A percentile compares a stretch with the other conserved stretches of the same genome.
Conservation (phyloP, 2,329 filamentous ascomycete genomes). For the Paramyrothecium roridum region DNA sequence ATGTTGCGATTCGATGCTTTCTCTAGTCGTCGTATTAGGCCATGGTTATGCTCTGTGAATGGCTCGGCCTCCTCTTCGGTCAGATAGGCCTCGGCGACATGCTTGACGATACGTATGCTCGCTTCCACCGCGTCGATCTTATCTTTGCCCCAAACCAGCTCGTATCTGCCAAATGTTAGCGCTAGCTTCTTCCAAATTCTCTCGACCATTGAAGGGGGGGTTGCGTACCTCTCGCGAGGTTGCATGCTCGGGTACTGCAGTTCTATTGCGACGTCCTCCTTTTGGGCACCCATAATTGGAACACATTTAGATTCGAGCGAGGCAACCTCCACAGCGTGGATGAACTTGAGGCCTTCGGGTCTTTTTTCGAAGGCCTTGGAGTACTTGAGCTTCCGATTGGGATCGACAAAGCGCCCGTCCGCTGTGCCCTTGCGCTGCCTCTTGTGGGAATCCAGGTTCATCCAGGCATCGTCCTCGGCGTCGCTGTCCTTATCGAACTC, state of each 20-base stretch:
- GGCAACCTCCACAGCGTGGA: conserved; percentile 58
- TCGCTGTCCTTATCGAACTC: conserved; percentile 50
- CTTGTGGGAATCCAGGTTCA: conserved; percentile 45
- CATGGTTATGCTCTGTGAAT: conserved; percentile 69
- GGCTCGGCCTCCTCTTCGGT: conserved; percentile 63
- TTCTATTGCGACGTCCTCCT: conserved; percentile 58
- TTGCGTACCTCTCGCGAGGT: conserved; percentile 58
- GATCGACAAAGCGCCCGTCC: conserved; percentile 39
- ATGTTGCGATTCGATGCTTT: conserved; percentile 68
- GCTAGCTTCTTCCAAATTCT: background rate
- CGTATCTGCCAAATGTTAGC: conserved; percentile 31
- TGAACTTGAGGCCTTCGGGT: conserved; percentile 41
- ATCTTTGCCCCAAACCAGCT: conserved; percentile 75
- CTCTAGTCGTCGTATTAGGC: conserved; percentile 74
- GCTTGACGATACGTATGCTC: conserved; percentile 66
- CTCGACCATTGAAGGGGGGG: background rate
- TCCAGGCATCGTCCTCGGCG: conserved; percentile 51
- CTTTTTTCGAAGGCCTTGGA: conserved; percentile 41
- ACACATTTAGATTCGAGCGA: conserved; percentile 48
- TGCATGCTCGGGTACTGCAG: conserved; percentile 82
- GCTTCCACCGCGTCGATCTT: conserved; percentile 74
- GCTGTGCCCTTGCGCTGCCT: conserved; percentile 39
- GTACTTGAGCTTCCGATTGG: conserved; percentile 44
- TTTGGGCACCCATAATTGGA: conserved; percentile 44
- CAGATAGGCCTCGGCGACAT: conserved; percentile 74